phyloP scores from a whole-genome alignment of 805 yeast species.

The Lachancea dasiensis region DNA sequence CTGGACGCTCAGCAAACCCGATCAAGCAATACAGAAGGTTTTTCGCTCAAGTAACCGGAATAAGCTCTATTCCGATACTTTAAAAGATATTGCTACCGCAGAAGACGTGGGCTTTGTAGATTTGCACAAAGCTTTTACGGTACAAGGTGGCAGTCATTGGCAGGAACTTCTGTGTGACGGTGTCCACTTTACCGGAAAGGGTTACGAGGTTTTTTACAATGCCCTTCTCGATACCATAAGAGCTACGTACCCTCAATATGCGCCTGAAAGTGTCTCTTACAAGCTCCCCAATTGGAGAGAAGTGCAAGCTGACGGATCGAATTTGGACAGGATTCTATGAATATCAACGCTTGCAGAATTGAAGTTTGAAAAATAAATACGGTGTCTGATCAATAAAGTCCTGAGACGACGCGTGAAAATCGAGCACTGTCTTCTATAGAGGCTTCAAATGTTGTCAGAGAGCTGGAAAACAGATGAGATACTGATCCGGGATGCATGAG shows the following conservation, averaged over 20 bases:
- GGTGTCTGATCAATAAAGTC: too few relatives aligned
- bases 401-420: too few relatives aligned
- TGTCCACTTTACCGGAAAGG: constrained; percentile 51
- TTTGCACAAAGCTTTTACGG: constrained; percentile 40
- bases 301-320: constrained; percentile 24
- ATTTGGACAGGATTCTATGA: constrained; percentile 4
- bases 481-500: too few relatives aligned
- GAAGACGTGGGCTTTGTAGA: constrained; percentile 54
- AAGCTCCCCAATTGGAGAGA: constrained; percentile 40
- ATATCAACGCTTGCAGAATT: too few relatives aligned
- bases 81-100: constrained; percentile 40
- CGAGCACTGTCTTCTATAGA: too few relatives aligned
- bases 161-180: constrained; percentile 45
- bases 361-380: too few relatives aligned
- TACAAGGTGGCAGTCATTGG: constrained; percentile 36
- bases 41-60: constrained; percentile 43
- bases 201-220: constrained; percentile 46
- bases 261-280: constrained; percentile 36
- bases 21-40: constrained; percentile 37
- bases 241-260: constrained; percentile 42
- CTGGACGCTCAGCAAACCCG: constrained; percentile 34
- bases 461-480: too few relatives aligned
- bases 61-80: constrained; percentile 45
- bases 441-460: too few relatives aligned
- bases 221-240: constrained; percentile 38